A percentile compares a stretch with the other conserved stretches of the same genome.
These are phyloP conservation scores for Puccinia coronata DNA, from an alignment of 1,284 basidiomycete genomes.

Conservation along the genomic window DNA sequence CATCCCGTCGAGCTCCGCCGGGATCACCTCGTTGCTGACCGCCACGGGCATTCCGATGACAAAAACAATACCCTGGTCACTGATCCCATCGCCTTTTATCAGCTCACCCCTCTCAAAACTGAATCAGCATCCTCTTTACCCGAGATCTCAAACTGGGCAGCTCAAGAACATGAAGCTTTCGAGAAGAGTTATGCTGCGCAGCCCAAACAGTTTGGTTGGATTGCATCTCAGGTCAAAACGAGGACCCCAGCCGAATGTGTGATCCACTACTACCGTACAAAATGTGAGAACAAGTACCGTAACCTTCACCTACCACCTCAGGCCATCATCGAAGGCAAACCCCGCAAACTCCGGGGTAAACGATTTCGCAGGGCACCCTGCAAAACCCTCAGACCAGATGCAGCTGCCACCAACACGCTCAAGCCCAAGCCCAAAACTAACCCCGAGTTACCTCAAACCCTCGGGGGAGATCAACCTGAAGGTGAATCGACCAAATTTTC, in stretches of 20 bases:
- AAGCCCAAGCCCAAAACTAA: conserved; percentile 26
- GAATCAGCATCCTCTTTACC: conserved; percentile 7
- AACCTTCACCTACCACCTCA: conserved; percentile 33
- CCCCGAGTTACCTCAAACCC: neutral
- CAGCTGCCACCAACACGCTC: neutral
- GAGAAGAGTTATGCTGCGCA: conserved; percentile 32
- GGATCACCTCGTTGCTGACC: conserved; percentile 32
- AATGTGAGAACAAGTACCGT: conserved; percentile 42
- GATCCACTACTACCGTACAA: conserved; percentile 48
- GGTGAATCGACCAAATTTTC: conserved; percentile 11
- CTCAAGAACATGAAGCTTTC: conserved; percentile 46
- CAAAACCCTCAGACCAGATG: neutral
- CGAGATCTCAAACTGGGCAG: conserved; percentile 12
- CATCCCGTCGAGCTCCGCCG: neutral
- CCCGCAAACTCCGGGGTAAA: conserved; percentile 33
- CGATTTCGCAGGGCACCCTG: conserved; percentile 7
- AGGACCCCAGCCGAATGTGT: conserved; percentile 48
- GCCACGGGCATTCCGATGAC: conserved; percentile 17
- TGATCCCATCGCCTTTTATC: conserved; percentile 47
- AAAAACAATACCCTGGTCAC: conserved; percentile 21
- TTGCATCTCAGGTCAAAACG: conserved; percentile 37
- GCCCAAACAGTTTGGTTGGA: conserved; percentile 50
- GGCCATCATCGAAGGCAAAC: conserved; percentile 15
- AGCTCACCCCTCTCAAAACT: conserved; percentile 17
- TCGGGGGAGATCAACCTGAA: conserved; percentile 27